Evolutionary conservation across 2,329 filamentous ascomycete species (phyloP).

Genomic region (Aspergillus tubingensis): DNA sequence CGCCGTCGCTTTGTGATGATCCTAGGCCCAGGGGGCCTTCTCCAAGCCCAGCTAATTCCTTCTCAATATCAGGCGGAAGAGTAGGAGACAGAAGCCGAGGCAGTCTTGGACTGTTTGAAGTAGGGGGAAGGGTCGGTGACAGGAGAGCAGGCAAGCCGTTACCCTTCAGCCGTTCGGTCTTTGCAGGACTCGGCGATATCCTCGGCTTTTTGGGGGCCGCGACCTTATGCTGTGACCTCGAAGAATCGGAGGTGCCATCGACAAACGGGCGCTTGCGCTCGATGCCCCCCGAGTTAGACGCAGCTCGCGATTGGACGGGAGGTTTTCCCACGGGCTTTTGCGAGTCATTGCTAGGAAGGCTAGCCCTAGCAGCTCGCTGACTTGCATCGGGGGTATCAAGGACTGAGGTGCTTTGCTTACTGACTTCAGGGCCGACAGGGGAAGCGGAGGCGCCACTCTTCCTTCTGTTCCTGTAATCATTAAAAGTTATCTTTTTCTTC

Average conservation of each 20-base stretch:
- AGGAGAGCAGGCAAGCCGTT: conserved; percentile 40
- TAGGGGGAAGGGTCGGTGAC: conserved; percentile 46
- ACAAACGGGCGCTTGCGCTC: conserved; percentile 31
- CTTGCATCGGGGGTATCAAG: conserved; percentile 21
- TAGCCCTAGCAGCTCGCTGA: conserved; percentile 24
- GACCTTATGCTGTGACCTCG: conserved; percentile 21
- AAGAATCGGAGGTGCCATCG: conserved; percentile 24
- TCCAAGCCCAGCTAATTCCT: conserved; percentile 50
- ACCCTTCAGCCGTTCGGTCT: conserved; percentile 25
- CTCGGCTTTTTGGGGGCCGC: conserved; percentile 43
- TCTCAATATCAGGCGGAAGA: conserved; percentile 57
- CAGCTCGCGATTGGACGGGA: conserved; percentile 16
- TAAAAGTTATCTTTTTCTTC: conserved; percentile 65
- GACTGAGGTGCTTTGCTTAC: conserved; percentile 21
- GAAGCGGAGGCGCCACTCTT: conserved; percentile 35
- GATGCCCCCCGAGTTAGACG: conserved; percentile 18
- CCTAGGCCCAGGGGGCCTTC: conserved; percentile 32
- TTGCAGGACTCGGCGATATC: conserved; percentile 38
- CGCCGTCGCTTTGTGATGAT: conserved; percentile 19
- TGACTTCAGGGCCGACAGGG: conserved; percentile 27
- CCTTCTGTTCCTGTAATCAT: conserved; percentile 62
- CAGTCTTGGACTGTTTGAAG: conserved; percentile 43
- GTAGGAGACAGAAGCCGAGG: conserved; percentile 61
- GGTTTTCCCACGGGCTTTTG: conserved; percentile 16
- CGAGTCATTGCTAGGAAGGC: conserved; percentile 18